These are phyloP conservation scores for Colletotrichum liaoningense DNA, from an alignment of 2,329 filamentous ascomycete species.

Conservation along the genomic window DNA sequence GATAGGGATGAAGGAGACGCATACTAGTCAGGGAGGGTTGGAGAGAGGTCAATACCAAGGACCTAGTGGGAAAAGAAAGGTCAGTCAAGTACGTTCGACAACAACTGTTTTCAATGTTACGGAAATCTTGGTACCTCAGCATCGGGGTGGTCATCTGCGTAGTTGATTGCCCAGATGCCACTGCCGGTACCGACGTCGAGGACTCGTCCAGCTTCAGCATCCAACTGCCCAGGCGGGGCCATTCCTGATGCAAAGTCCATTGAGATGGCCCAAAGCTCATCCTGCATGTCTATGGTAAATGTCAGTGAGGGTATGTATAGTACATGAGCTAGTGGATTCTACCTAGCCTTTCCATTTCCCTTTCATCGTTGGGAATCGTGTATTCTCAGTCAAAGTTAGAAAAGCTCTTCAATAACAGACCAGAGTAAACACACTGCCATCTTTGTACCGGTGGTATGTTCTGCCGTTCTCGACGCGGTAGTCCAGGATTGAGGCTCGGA, in stretches of 20 bases:
- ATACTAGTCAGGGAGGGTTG: slow-evolving; percentile 49
- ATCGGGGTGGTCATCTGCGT: slow-evolving; percentile 50
- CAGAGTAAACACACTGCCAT: slow-evolving; percentile 7
- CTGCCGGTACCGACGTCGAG: slow-evolving; percentile 43
- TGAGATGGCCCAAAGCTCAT: slow-evolving; percentile 62
- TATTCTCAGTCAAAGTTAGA: slow-evolving; percentile 5
- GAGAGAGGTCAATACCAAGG: slow-evolving; percentile 50
- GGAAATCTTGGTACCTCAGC: slow-evolving; percentile 37
- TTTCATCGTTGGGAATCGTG: slow-evolving; percentile 15
- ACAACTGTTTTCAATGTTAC: no score
- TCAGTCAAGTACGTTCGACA: no score
- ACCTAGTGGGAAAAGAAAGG: slow-evolving; percentile 30
- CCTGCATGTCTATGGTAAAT: slow-evolving; percentile 55
- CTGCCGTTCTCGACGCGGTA: slow-evolving; percentile 26
- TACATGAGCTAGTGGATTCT: neutral
- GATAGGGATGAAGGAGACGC: slow-evolving; percentile 25
- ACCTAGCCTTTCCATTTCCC: slow-evolving; percentile 24
- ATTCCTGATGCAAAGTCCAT: slow-evolving; percentile 42
- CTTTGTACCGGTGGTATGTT: slow-evolving; percentile 38
- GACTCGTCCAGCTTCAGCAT: slow-evolving; percentile 33
- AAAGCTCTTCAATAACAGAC: no score
- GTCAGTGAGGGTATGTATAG: neutral
- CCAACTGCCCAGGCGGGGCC: slow-evolving; percentile 20
- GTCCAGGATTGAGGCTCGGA: slow-evolving; percentile 45
- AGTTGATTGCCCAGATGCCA: slow-evolving; percentile 49